Percentiles rank a stretch among this genome's conserved stretches.
These are phyloP conservation scores for Auricularia sp. DNA, from an alignment of 768 basidiomycete genomes.

Conservation along the genomic window DNA sequence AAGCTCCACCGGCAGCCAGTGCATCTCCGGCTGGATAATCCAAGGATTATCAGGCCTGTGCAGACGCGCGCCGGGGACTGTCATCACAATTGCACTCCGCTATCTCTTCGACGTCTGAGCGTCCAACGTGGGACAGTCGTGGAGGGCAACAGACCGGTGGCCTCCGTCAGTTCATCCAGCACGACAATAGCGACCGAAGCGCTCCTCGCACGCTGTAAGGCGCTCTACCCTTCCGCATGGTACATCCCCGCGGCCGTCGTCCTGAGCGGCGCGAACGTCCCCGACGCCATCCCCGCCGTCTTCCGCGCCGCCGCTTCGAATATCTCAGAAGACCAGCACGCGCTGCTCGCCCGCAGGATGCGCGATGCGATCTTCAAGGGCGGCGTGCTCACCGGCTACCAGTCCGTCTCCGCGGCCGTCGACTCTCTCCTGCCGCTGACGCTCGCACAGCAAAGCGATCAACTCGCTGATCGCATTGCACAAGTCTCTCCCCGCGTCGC, in stretches of 20 bases:
- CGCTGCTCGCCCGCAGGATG: not conserved
- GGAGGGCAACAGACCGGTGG: too few species aligned
- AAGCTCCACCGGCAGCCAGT: too few species aligned
- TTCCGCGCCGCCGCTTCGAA: not conserved
- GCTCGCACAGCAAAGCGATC: conserved; percentile 32
- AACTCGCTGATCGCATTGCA: conserved; percentile 44
- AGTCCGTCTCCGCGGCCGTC: not conserved
- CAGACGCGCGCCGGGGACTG: too few species aligned
- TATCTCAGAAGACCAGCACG: not conserved
- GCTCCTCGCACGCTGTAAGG: not conserved
- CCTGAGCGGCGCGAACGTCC: conserved; percentile 47
- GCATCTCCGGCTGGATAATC: too few species aligned
- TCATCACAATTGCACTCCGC: too few species aligned
- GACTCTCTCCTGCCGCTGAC: not conserved
- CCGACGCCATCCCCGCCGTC: conserved; percentile 27
- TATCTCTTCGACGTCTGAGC: too few species aligned
- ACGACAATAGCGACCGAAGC: not conserved
- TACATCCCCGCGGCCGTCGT: conserved; percentile 41
- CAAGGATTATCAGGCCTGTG: too few species aligned
- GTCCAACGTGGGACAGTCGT: too few species aligned
- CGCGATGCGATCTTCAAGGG: conserved; percentile 51
- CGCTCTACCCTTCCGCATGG: not conserved
- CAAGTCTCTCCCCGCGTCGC: conserved; percentile 39
- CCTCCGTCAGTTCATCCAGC: too few species aligned
- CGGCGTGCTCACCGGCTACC: conserved; percentile 44